phyloP scores from a whole-genome alignment of 345 rosid genomes.

The Euphorbia tirucalli region DNA sequence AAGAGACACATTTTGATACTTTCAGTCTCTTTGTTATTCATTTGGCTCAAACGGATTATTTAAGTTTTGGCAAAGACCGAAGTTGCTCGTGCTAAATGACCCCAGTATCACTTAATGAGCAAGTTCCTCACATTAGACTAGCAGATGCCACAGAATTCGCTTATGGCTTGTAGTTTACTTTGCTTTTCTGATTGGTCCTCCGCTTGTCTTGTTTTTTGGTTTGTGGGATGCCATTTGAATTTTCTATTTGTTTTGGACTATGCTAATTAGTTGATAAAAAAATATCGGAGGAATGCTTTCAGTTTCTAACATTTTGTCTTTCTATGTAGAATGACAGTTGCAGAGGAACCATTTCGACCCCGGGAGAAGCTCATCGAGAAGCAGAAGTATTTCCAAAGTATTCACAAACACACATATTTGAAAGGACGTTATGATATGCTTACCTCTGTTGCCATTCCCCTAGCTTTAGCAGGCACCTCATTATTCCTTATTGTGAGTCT shows the following conservation, averaged over 20 bases:
- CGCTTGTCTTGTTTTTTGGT: too few species aligned
- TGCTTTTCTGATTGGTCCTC: too few species aligned
- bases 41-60: not conserved
- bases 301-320: slow-evolving; percentile 1
- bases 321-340: slow-evolving; percentile 50
- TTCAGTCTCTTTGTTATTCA: not conserved
- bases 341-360: slow-evolving; percentile 63
- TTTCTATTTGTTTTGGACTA: not conserved
- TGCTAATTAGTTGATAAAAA: not conserved
- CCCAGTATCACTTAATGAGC: not conserved
- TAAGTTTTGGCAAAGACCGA: not conserved
- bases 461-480: slow-evolving; percentile 57
- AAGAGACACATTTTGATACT: not conserved
- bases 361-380: slow-evolving; percentile 78
- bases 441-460: slow-evolving; percentile 85
- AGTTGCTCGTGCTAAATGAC: not conserved
- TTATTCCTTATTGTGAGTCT: slow-evolving; percentile 70
- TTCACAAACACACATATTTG: slow-evolving; percentile 74
- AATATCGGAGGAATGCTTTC: not conserved
- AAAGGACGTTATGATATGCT: slow-evolving; percentile 81
- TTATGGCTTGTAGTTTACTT: not conserved
- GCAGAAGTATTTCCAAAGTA: slow-evolving; percentile 72
- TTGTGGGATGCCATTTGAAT: too few species aligned
- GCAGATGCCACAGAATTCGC: too few species aligned
- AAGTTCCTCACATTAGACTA: not conserved